These are phyloP conservation scores for Pochonia chlamydosporia DNA, from an alignment of 2,329 filamentous ascomycete species.

Conservation along the genomic window DNA sequence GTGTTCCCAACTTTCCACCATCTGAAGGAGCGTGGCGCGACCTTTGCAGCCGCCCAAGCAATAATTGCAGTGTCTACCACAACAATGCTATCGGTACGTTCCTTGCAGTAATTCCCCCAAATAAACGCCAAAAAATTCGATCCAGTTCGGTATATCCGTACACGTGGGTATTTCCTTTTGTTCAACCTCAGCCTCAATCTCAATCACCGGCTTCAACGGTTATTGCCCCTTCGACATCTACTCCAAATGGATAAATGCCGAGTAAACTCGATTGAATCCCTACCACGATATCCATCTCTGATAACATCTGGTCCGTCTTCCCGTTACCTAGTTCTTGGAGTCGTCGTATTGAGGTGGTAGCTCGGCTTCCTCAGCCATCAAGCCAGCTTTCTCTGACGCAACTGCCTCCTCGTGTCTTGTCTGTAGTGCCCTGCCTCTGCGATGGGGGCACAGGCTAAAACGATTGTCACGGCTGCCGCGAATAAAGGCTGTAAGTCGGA, in stretches of 20 bases:
- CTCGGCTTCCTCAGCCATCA: constrained; percentile 35
- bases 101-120: not conserved
- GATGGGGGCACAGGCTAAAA: constrained; percentile 9
- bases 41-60: not conserved
- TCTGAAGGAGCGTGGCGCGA: not conserved
- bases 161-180: not conserved
- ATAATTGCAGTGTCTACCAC: not conserved
- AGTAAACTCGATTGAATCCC: too few species aligned
- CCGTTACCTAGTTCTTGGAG: constrained; percentile 14
- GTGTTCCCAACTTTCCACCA: not conserved
- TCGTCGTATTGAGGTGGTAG: constrained; percentile 21
- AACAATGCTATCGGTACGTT: not conserved
- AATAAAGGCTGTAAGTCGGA: constrained; percentile 52
- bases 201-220: not conserved
- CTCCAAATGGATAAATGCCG: not conserved
- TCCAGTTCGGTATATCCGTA: not conserved
- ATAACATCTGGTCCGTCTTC: not conserved
- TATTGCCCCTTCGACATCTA: not conserved
- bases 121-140: not conserved
- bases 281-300: too few species aligned
- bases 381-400: constrained; percentile 44
- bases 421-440: constrained; percentile 1
- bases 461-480: constrained; percentile 11
- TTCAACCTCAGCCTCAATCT: not conserved
- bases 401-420: not conserved